Evolutionary conservation across 2,329 filamentous ascomycete species (phyloP).

Genomic region (Daldinia eschscholtzii): DNA sequence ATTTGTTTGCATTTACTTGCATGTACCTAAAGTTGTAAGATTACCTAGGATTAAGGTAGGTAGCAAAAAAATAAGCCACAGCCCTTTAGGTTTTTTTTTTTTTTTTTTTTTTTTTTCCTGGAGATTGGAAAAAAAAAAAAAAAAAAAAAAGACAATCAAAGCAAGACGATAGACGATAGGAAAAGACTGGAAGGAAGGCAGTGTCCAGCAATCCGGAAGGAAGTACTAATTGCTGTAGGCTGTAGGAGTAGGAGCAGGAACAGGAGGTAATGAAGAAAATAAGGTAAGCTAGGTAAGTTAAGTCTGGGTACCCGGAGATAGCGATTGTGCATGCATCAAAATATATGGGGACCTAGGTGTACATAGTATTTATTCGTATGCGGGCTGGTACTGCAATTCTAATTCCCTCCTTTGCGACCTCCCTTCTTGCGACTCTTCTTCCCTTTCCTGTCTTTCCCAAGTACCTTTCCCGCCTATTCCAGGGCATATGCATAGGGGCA

Average conservation of each 20-base stretch:
- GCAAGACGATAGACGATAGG: conserved; percentile 21
- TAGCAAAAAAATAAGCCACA: not conserved
- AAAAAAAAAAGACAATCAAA: conserved; percentile 16
- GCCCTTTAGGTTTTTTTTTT: not conserved
- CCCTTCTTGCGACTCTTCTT: not conserved
- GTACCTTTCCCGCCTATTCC: not conserved
- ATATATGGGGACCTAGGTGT: conserved; percentile 7
- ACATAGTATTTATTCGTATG: conserved; percentile 7
- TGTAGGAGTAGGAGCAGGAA: conserved; percentile 19
- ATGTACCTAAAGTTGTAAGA: not conserved
- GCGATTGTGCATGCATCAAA: conserved; percentile 11
- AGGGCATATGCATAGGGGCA: not conserved
- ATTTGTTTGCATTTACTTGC: not conserved
- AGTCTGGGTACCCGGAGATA: conserved; percentile 10
- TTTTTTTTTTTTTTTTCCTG: not conserved
- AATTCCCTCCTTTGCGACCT: conserved; percentile 8
- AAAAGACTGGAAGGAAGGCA: conserved; percentile 20
- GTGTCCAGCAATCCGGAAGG: conserved; percentile 25
- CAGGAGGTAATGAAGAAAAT: conserved; percentile 19
- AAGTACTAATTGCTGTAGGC: conserved; percentile 9
- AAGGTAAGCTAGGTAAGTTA: conserved; percentile 17
- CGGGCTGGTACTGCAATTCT: conserved; percentile 20
- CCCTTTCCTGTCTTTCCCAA: not conserved
- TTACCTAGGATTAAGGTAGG: not conserved
- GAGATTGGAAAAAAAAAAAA: not conserved